A percentile compares a stretch with the other conserved stretches of the same genome.
Evolutionary conservation across 2,329 filamentous ascomycete genomes (phyloP).

Genomic region (Penicillium aurantiogriseum): DNA sequence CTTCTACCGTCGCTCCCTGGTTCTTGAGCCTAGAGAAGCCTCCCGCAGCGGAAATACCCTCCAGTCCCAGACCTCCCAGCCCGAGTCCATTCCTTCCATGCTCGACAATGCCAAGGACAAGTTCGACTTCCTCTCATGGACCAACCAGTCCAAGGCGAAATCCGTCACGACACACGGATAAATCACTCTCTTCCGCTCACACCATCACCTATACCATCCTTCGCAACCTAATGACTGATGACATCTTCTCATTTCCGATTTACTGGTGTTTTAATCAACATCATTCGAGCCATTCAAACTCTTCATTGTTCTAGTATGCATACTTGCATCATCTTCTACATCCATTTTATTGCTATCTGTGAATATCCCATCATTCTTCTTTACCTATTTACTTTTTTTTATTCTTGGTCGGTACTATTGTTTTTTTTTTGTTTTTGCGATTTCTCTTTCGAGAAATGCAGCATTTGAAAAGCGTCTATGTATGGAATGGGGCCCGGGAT

Average conservation of each 20-base stretch:
- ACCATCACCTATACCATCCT: constrained; percentile 1
- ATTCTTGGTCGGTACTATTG: constrained; percentile 18
- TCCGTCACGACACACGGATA: constrained; percentile 38
- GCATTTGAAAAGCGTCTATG: constrained; percentile 24
- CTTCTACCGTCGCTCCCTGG: constrained; percentile 78
- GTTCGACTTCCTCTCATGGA: constrained; percentile 55
- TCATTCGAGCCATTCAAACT: background rate
- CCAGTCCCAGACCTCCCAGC: constrained; percentile 21
- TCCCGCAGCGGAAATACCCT: constrained; percentile 21
- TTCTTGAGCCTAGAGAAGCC: constrained; percentile 67
- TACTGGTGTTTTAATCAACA: constrained; percentile 10
- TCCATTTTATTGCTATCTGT: constrained; percentile 16
- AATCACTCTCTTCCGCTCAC: constrained; percentile 1
- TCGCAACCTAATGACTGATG: constrained; percentile 21
- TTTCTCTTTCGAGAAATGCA: constrained; percentile 8
- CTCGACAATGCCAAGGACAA: constrained; percentile 49
- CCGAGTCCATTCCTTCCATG: constrained; percentile 33
- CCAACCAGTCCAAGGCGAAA: constrained; percentile 46
- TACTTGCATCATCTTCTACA: constrained; percentile 14
- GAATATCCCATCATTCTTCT: constrained; percentile 18
- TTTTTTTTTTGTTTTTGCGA: constrained; percentile 11
- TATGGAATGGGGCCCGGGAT: constrained; percentile 16
- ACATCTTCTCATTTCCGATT: constrained; percentile 15
- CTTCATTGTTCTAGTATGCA: constrained; percentile 10
- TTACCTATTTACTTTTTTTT: constrained; percentile 2